Conservation (phyloP, 495 filamentous ascomycete species). For the Trichoderma asperelloides region DNA sequence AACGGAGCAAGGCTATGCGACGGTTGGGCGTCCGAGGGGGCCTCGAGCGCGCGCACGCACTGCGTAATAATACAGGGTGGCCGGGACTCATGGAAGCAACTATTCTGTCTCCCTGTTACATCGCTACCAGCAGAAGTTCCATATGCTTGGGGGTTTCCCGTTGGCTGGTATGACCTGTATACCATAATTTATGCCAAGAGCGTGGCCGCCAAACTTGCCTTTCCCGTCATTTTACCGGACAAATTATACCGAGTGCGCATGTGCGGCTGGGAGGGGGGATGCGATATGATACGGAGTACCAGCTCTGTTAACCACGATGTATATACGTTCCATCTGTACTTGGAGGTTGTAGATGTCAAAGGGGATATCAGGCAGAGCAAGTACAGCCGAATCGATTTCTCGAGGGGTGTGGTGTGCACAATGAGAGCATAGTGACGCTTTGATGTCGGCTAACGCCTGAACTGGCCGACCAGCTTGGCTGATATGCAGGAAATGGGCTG, state of each 20-base stretch:
- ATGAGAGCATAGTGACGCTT: slow-evolving; percentile 5
- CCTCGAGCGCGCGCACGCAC: neutral
- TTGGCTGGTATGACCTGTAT: neutral
- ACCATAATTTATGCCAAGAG: neutral
- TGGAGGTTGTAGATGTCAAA: neutral
- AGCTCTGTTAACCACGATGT: neutral
- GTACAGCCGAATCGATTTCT: neutral
- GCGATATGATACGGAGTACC: neutral
- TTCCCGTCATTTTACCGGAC: neutral
- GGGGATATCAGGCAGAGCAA: neutral
- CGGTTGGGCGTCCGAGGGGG: no score
- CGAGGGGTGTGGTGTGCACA: neutral
- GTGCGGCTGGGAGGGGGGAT: neutral
- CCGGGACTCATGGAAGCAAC: neutral
- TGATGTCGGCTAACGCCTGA: neutral
- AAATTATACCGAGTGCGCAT: neutral
- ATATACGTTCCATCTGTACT: neutral
- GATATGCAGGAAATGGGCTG: slow-evolving; percentile 1
- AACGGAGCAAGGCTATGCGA: neutral
- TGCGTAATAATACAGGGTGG: neutral
- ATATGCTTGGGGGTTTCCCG: neutral
- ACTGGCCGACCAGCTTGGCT: neutral
- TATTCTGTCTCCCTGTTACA: neutral
- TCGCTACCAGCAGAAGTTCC: neutral
- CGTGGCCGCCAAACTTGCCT: neutral